Percentiles rank a stretch among this genome's conserved stretches.
These are phyloP conservation scores for Dorcoceras hygrometricum DNA, from an alignment of 257 asterid genomes.

Conservation along the genomic window DNA sequence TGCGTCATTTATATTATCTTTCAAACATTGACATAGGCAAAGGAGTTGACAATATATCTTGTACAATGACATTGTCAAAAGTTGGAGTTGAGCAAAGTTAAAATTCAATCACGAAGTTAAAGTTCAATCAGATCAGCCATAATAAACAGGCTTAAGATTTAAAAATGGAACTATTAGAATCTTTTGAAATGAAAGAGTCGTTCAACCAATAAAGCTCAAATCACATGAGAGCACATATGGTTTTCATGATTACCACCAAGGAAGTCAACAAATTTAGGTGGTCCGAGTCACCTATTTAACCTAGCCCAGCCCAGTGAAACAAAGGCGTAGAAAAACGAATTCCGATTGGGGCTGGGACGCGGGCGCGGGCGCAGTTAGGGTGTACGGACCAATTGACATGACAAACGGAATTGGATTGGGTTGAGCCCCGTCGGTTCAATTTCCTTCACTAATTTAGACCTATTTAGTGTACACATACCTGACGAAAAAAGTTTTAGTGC, in stretches of 20 bases:
- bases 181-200: too few species aligned
- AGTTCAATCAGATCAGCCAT: background rate
- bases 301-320: background rate
- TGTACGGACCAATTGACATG: background rate
- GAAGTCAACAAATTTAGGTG: background rate
- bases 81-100: background rate
- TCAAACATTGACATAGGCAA: background rate
- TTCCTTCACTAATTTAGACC: slow-evolving; percentile 17
- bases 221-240: too few species aligned
- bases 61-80: background rate
- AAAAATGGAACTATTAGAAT: too few species aligned
- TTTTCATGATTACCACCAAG: background rate
- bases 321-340: background rate
- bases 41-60: background rate
- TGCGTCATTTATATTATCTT: background rate
- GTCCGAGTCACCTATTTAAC: background rate
- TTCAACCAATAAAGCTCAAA: too few species aligned
- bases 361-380: too few species aligned
- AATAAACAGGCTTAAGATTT: background rate
- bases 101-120: background rate
- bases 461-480: slow-evolving; percentile 21
- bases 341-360: background rate
- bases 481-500: slow-evolving; percentile 35
- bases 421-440: background rate
- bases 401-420: background rate